Evolutionary conservation across 495 filamentous ascomycete genomes (phyloP).

Genomic region (Neurospora sp.): DNA sequence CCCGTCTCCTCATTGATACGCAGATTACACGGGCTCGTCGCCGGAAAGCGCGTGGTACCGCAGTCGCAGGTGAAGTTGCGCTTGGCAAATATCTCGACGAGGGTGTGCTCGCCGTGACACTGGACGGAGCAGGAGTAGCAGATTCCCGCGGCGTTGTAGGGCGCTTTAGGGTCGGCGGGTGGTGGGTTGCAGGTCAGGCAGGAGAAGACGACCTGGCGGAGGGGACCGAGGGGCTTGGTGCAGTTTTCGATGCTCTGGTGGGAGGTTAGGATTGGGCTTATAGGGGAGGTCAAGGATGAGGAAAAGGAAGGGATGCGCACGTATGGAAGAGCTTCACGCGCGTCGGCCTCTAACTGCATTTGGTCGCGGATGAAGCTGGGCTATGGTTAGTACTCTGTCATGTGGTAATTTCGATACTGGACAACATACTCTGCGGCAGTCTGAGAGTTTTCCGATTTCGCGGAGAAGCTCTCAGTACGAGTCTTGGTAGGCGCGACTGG

Average conservation of each 20-base stretch:
- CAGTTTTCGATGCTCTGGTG: constrained; percentile 79
- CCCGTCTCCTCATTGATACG: constrained; percentile 65
- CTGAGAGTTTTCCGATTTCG: constrained; percentile 60
- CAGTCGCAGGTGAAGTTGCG: constrained; percentile 95
- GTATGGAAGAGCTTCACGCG: constrained; percentile 88
- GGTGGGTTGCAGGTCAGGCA: constrained; percentile 90
- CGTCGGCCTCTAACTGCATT: constrained; percentile 84
- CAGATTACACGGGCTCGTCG: constrained; percentile 61
- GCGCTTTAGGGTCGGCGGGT: constrained; percentile 44
- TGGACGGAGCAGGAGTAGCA: constrained; percentile 96
- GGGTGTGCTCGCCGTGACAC: constrained; percentile 88
- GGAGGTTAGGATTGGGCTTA: neutral
- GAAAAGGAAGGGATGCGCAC: constrained; percentile 29
- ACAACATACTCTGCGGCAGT: constrained; percentile 71
- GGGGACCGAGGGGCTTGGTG: constrained; percentile 73
- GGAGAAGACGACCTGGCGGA: constrained; percentile 80
- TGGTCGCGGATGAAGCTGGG: constrained; percentile 78
- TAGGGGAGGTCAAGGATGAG: neutral
- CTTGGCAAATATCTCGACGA: constrained; percentile 95
- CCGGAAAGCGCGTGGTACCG: constrained; percentile 71
- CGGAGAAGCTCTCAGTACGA: constrained; percentile 51
- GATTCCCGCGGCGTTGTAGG: constrained; percentile 70
- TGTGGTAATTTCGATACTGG: neutral
- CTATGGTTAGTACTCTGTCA: neutral
- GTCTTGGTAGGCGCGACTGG: constrained; percentile 16